Conservation (phyloP, 805 yeast species). For the Candida rishiriensis region DNA sequence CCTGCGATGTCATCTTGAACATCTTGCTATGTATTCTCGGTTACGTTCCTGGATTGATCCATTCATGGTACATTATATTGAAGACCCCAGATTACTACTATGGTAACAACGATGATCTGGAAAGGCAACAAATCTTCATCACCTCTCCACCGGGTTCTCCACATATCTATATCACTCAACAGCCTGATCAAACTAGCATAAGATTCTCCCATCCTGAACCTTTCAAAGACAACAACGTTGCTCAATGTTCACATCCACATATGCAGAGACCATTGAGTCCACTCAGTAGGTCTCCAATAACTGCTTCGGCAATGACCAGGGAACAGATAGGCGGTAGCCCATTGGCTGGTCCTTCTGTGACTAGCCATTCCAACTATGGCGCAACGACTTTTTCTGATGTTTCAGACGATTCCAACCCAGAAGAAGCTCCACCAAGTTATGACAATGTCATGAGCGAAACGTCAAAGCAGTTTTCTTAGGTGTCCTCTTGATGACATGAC, state of each 20-base stretch:
- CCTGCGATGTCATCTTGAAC: constrained; percentile 67
- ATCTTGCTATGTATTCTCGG: constrained; percentile 58
- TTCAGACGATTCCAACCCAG: constrained; percentile 11
- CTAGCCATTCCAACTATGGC: constrained; percentile 12
- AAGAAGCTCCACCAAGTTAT: constrained; percentile 33
- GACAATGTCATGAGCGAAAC: constrained; percentile 33
- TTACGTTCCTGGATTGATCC: constrained; percentile 66
- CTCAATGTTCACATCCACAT: background rate
- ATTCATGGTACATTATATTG: constrained; percentile 62
- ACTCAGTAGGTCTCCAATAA: constrained; percentile 11
- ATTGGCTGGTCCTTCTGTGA: background rate
- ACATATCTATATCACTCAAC: constrained; percentile 17
- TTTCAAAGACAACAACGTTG: constrained; percentile 15
- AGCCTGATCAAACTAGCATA: constrained; percentile 24
- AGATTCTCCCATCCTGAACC: constrained; percentile 32
- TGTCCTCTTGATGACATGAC: too few relatives aligned
- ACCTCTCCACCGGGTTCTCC: constrained; percentile 20
- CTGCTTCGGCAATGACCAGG: constrained; percentile 1
- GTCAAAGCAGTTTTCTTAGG: constrained; percentile 21
- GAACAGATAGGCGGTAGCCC: constrained; percentile 7
- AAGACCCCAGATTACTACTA: constrained; percentile 37
- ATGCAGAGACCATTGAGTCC: constrained; percentile 24
- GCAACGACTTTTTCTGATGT: constrained; percentile 6
- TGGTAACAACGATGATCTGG: constrained; percentile 18
- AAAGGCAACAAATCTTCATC: constrained; percentile 26